Evolutionary conservation across 148 eudicot species (phyloP), one percentile per base, ranked within the genome.

Genomic region (Drosera capensis): DNA sequence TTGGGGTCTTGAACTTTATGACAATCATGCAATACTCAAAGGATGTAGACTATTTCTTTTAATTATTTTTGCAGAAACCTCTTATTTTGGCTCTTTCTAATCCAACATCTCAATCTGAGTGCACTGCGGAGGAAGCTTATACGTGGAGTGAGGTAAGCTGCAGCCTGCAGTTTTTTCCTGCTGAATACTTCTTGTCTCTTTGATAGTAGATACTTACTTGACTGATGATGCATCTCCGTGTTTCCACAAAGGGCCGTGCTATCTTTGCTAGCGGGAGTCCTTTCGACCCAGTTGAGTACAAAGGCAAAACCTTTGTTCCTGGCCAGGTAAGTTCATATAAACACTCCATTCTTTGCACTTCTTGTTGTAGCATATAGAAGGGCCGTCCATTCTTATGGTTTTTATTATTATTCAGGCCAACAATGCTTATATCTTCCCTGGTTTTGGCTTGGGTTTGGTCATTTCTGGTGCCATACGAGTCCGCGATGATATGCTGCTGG

Each of bases 91-190:
- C 96, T 51, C 81, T 88, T 24, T 88, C 96, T 5, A 88, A 88
- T 61, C 96, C 94, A 9, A 88, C 96, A 21, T 64, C 94, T 14
- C 94, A 82, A 68, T 64, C 96, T 31, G 96, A 88, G 68, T 83
- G 96, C 79, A 88, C 94, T 26, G 94, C 96, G 26, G 96, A 88
- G 54, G 83, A 88, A 68, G 96, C 96, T 44, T 88, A 88, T 63
- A 70, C 66, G 18, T 83, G 86, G 86, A 77, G 73, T 49, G 46
- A 80, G 96, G 94, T 88, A 63, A 34, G 3, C 13, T 34, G 3
- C n/a, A 9, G 13, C n/a, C 3, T 9, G 38, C 11, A 34, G n/a
- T 34, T 15, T 34, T 34, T 34, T 34, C 38, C 38, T 34, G 6
- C 38, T 34, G 2, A 34, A 3, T 34, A 11, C 6, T 34, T 11